A percentile compares a stretch with the other conserved stretches of the same genome.
Conservation (phyloP, 192 early-diverging fungal genomes). For the Linnemannia elongata region DNA sequence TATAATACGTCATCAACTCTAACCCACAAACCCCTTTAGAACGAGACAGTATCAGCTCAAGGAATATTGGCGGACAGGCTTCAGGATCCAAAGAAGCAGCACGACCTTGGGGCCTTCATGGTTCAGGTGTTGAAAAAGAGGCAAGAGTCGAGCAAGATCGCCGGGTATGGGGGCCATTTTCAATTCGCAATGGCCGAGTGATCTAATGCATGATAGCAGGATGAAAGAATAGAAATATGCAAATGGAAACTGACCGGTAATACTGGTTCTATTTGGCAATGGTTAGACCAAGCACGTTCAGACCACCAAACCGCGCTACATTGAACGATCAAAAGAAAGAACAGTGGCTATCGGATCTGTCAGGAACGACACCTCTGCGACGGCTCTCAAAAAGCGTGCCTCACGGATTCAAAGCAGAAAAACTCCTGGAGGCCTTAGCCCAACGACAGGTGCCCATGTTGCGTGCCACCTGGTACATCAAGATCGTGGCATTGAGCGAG, state of each 20-base stretch:
- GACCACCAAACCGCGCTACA: slow-evolving; percentile 60
- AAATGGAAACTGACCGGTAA: not conserved
- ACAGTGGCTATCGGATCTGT: slow-evolving; percentile 66
- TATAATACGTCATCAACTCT: slow-evolving; percentile 44
- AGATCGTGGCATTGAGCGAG: slow-evolving; percentile 74
- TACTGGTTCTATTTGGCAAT: not conserved
- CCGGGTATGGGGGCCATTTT: slow-evolving; percentile 16
- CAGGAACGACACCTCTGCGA: slow-evolving; percentile 57
- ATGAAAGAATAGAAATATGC: not conserved
- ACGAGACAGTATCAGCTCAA: slow-evolving; percentile 67
- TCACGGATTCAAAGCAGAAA: slow-evolving; percentile 72
- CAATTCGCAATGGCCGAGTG: not conserved
- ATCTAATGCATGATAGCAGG: not conserved
- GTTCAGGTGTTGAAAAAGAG: slow-evolving; percentile 53
- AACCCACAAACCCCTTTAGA: slow-evolving; percentile 61
- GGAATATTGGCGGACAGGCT: slow-evolving; percentile 64
- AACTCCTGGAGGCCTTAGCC: slow-evolving; percentile 69
- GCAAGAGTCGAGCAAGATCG: slow-evolving; percentile 43
- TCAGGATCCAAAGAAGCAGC: slow-evolving; percentile 61
- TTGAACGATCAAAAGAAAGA: slow-evolving; percentile 64
- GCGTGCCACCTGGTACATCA: slow-evolving; percentile 80
- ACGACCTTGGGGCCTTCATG: slow-evolving; percentile 65
- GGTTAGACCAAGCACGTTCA: slow-evolving; percentile 62
- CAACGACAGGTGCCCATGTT: slow-evolving; percentile 69
- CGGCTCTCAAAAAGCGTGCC: slow-evolving; percentile 66